These are phyloP conservation scores for Penicillium subrubescens DNA, from an alignment of 495 filamentous ascomycete species.

Conservation along the genomic window DNA sequence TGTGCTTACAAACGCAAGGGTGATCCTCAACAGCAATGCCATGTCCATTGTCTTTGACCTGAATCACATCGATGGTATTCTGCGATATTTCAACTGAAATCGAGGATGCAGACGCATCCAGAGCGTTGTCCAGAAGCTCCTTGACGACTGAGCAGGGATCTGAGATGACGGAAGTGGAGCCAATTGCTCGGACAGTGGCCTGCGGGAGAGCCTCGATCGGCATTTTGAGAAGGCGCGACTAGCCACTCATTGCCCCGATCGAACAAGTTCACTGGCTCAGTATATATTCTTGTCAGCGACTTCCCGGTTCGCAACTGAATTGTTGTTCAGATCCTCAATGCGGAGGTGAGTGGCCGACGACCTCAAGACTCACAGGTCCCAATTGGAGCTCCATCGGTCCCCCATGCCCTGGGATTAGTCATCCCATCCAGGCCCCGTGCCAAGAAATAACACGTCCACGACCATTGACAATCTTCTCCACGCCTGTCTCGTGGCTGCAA, in stretches of 20 bases:
- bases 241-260: slow-evolving; percentile 14
- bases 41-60: slow-evolving; percentile 86
- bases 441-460: slow-evolving; percentile 27
- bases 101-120: slow-evolving; percentile 78
- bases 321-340: not conserved
- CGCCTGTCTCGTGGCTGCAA: not conserved
- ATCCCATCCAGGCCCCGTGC: slow-evolving; percentile 4
- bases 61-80: slow-evolving; percentile 80
- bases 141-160: slow-evolving; percentile 78
- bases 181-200: slow-evolving; percentile 64
- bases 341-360: not conserved
- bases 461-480: slow-evolving; percentile 2
- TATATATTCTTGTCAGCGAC: not conserved
- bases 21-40: slow-evolving; percentile 78
- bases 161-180: slow-evolving; percentile 71
- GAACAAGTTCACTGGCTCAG: not conserved
- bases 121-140: slow-evolving; percentile 88
- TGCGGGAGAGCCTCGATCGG: slow-evolving; percentile 69
- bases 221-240: slow-evolving; percentile 41
- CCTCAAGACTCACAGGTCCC: no score
- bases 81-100: slow-evolving; percentile 72
- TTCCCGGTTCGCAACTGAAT: not conserved
- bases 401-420: slow-evolving; percentile 17
- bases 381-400: no score
- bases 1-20: slow-evolving; percentile 63